Percentiles rank a stretch among this genome's conserved stretches.
Evolutionary conservation across 1,284 basidiomycete species (phyloP).

Genomic region (Malassezia vespertilionis): DNA sequence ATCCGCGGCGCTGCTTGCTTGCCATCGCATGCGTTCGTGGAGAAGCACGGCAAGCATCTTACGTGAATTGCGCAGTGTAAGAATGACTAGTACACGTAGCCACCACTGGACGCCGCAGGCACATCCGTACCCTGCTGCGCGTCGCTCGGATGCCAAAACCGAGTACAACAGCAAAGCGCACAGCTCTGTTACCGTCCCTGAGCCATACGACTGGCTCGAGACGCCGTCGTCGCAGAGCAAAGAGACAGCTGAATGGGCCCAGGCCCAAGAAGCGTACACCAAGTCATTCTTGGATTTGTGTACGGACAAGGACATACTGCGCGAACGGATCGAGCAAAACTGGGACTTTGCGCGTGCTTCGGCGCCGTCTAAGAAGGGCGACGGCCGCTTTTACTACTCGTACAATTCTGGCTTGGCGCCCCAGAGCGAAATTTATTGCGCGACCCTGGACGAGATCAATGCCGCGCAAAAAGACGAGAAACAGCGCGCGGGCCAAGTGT

Average conservation of each 20-base stretch:
- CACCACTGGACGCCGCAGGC: conserved; percentile 10
- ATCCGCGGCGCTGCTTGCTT: too few relatives aligned
- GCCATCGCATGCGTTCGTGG: too few relatives aligned
- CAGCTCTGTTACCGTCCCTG: conserved; percentile 36
- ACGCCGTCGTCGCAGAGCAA: conserved; percentile 34
- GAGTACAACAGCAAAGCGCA: conserved; percentile 31
- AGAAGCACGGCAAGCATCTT: too few relatives aligned
- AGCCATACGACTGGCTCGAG: conserved; percentile 46
- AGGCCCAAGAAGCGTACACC: conserved; percentile 36
- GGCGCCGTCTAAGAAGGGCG: conserved; percentile 34
- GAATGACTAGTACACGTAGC: too few relatives aligned
- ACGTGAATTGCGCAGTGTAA: too few relatives aligned
- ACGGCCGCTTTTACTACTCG: conserved; percentile 40
- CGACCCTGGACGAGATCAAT: conserved; percentile 26
- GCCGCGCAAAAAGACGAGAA: conserved; percentile 17
- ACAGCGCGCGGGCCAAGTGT: conserved; percentile 34
- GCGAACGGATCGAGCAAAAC: conserved; percentile 32
- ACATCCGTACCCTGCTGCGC: conserved; percentile 34
- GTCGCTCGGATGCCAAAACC: conserved; percentile 28
- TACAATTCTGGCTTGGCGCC: conserved; percentile 44
- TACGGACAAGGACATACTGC: conserved; percentile 31
- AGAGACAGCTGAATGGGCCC: conserved; percentile 40
- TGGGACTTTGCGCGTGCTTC: conserved; percentile 40
- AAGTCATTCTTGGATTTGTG: conserved; percentile 28
- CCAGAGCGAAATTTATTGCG: conserved; percentile 36